Percentiles rank a stretch among this genome's conserved stretches.
phyloP scores from a whole-genome alignment of 371 early-diverging fungal genomes.

The Syncephalastrum sp. region DNA sequence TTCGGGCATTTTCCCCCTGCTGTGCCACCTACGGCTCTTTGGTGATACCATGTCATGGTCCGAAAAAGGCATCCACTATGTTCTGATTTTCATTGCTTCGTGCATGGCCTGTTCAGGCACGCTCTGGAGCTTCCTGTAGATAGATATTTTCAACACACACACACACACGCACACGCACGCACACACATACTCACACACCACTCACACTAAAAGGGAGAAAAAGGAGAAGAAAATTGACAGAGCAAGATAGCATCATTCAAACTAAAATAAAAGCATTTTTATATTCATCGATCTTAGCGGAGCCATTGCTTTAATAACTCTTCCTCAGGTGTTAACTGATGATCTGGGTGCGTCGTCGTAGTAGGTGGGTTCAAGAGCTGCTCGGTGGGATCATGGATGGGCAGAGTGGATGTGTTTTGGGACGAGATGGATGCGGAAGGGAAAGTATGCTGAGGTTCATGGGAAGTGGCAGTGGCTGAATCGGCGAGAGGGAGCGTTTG shows the following conservation, averaged over 20 bases:
- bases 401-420: no score
- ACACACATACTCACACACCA: no score
- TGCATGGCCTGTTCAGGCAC: conserved; percentile 35
- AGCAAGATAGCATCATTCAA: conserved; percentile 1
- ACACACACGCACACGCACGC: no score
- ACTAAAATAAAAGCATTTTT: conserved; percentile 5
- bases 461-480: no score
- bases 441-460: no score
- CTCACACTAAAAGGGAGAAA: no score
- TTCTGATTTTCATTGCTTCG: conserved; percentile 22
- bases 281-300: conserved; percentile 24
- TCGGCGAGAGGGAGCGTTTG: no score
- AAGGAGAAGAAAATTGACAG: neutral
- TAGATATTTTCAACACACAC: neutral
- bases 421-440: no score
- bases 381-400: neutral
- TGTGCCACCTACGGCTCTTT: conserved; percentile 50
- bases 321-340: neutral
- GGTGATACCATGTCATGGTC: conserved; percentile 15
- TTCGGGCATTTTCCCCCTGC: conserved; percentile 9
- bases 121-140: conserved; percentile 33
- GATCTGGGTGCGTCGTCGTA: neutral
- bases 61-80: conserved; percentile 15
- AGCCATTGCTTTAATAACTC: conserved; percentile 1
- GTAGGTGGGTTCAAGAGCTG: neutral